These are phyloP conservation scores for Fonsecaea pugnacius DNA, from an alignment of 2,329 filamentous ascomycete genomes.

Conservation along the genomic window DNA sequence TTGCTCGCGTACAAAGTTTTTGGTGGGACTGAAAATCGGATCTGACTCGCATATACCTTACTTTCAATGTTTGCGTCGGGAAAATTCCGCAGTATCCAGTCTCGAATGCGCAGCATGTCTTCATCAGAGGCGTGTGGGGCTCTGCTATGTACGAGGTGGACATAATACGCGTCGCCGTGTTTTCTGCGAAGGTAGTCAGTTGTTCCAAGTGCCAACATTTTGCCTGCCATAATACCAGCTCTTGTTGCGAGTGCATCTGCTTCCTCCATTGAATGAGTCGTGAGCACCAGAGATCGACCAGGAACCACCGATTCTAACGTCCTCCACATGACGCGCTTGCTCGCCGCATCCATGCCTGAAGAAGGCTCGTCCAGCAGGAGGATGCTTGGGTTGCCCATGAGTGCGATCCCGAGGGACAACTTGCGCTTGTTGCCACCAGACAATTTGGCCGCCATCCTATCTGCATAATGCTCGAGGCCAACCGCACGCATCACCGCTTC, in stretches of 20 bases:
- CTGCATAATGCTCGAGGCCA: conserved; percentile 70
- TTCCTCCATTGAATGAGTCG: conserved; percentile 95
- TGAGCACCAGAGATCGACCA: conserved; percentile 82
- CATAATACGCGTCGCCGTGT: conserved; percentile 78
- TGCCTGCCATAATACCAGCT: conserved; percentile 81
- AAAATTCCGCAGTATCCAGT: conserved; percentile 68
- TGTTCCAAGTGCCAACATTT: conserved; percentile 83
- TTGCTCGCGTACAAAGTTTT: conserved; percentile 8
- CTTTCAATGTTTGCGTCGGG: conserved; percentile 70
- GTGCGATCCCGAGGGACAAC: conserved; percentile 80
- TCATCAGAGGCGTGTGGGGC: conserved; percentile 73
- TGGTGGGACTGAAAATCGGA: conserved; percentile 77
- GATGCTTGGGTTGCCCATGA: conserved; percentile 90
- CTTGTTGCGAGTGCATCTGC: conserved; percentile 83
- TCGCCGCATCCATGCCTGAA: conserved; percentile 85
- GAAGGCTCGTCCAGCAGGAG: conserved; percentile 87
- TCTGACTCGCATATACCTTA: conserved; percentile 80
- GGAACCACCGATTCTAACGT: conserved; percentile 74
- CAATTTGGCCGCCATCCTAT: conserved; percentile 76
- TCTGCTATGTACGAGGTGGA: conserved; percentile 76
- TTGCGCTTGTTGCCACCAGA: conserved; percentile 96
- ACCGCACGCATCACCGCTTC: conserved; percentile 77
- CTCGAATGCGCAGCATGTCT: conserved; percentile 69
- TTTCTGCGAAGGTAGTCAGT: conserved; percentile 71
- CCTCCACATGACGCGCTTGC: conserved; percentile 91